Percentiles rank a stretch among this genome's conserved stretches.
Evolutionary conservation across 345 rosid genomes (phyloP).

Genomic region (Acer saccharum): DNA sequence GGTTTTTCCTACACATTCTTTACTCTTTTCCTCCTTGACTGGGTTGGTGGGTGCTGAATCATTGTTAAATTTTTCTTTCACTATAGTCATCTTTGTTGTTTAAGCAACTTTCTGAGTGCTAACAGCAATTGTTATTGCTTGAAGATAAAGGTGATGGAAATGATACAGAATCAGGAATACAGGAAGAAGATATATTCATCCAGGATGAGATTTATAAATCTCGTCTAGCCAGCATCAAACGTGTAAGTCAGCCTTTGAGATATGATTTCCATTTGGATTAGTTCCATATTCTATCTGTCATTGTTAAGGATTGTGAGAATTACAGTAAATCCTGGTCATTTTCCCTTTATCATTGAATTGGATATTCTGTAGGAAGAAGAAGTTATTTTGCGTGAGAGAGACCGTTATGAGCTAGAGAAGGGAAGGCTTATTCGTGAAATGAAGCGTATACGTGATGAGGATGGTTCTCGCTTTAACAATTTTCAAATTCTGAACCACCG

Average conservation of each 20-base stretch:
- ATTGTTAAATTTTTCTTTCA: not conserved
- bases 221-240: constrained; percentile 90
- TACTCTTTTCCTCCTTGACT: not conserved
- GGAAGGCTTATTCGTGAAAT: constrained; percentile 96
- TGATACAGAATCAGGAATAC: constrained; percentile 74
- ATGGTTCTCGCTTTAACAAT: constrained; percentile 96
- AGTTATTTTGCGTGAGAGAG: constrained; percentile 87
- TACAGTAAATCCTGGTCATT: not conserved
- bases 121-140: constrained; percentile 30
- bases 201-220: constrained; percentile 98
- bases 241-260: constrained; percentile 57
- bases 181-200: constrained; percentile 81
- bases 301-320: not conserved
- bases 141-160: constrained; percentile 83
- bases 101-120: constrained; percentile 14
- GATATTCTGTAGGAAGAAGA: constrained; percentile 81
- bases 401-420: constrained; percentile 93
- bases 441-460: constrained; percentile 98
- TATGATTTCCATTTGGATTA: constrained; percentile 18
- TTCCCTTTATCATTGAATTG: constrained; percentile 17
- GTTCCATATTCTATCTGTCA: constrained; percentile 7
- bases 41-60: constrained; percentile 9
- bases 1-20: not conserved
- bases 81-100: constrained; percentile 12
- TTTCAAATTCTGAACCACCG: constrained; percentile 85